Conservation (phyloP, 441 rosid species). For the Geranium incanum region DNA sequence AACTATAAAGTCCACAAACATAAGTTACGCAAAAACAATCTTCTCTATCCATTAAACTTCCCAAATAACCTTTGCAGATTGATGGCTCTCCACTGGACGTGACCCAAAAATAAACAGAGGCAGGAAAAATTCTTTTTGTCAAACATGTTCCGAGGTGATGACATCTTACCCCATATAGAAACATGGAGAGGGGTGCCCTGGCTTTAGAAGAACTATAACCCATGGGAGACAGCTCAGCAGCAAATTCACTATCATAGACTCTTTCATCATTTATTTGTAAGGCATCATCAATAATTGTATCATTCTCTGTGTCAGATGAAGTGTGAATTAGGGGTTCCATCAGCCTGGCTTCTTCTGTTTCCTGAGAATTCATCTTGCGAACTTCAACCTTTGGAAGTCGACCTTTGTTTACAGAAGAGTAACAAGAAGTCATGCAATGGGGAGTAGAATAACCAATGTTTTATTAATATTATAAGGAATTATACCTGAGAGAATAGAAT, state of each 20-base stretch:
- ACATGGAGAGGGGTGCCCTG: slow-evolving; percentile 33
- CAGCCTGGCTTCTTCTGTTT: slow-evolving; percentile 27
- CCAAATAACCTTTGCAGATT: not conserved
- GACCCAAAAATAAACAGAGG: not conserved
- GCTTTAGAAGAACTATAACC: slow-evolving; percentile 32
- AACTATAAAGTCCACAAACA: not conserved
- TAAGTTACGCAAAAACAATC: not conserved
- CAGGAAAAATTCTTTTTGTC: not conserved
- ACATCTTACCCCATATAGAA: slow-evolving; percentile 65
- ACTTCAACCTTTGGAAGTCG: slow-evolving; percentile 55
- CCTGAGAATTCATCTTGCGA: slow-evolving; percentile 45
- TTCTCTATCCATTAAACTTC: not conserved
- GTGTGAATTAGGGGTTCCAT: slow-evolving; percentile 26
- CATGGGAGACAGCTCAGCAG: slow-evolving; percentile 25
- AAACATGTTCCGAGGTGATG: slow-evolving; percentile 14
- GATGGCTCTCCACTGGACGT: not conserved
- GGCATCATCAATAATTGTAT: slow-evolving; percentile 29
- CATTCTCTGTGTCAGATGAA: slow-evolving; percentile 27
- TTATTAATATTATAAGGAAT: slow-evolving; percentile 10
- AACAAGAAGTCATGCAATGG: slow-evolving; percentile 16
- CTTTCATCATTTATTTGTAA: slow-evolving; percentile 27
- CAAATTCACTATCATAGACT: slow-evolving; percentile 25
- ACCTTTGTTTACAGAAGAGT: slow-evolving; percentile 41
- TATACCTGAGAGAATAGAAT: slow-evolving; percentile 68
- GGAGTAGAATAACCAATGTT: not conserved